Evolutionary conservation across 768 basidiomycete genomes (phyloP).

Genomic region (Lentinula raphanica): DNA sequence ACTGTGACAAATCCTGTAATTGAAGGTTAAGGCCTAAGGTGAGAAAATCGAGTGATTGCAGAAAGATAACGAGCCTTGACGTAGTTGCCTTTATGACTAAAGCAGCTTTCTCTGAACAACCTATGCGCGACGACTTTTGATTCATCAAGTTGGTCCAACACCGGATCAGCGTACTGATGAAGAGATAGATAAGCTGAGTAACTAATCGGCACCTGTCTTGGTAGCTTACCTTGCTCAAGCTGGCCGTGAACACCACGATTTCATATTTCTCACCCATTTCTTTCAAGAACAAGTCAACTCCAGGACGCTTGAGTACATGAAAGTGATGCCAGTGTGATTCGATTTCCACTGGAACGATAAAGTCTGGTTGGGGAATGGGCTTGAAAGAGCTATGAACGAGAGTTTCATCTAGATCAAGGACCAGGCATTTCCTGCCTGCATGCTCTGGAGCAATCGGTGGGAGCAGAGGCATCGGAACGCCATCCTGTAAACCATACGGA

Average conservation of each 20-base stretch:
- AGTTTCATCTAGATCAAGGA: conserved; percentile 96
- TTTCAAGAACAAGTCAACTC: conserved; percentile 94
- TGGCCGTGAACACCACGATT: conserved; percentile 96
- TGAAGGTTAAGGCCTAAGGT: neutral
- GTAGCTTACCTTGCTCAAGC: conserved; percentile 81
- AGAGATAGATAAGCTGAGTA: neutral
- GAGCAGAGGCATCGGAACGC: conserved; percentile 78
- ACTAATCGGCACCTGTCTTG: neutral
- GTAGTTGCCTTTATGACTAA: conserved; percentile 98
- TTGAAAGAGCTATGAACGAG: conserved; percentile 98
- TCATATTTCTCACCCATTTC: conserved; percentile 99
- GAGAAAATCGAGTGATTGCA: neutral
- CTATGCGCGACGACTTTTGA: conserved; percentile 92
- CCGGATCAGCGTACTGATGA: conserved; percentile 91
- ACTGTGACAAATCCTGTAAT: conserved; percentile 63
- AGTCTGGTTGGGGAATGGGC: conserved; percentile 93
- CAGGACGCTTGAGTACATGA: conserved; percentile 97
- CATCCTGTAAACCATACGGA: conserved; percentile 45
- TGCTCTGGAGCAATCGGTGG: conserved; percentile 79
- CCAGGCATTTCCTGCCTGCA: conserved; percentile 88
- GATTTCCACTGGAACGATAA: conserved; percentile 98
- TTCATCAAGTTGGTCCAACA: conserved; percentile 88
- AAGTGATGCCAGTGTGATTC: conserved; percentile 98
- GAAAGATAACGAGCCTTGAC: conserved; percentile 69
- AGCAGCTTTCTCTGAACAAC: conserved; percentile 96